Conservation (phyloP, 2,329 filamentous ascomycete species). For the Monilinia vaccinii-corymbosi region DNA sequence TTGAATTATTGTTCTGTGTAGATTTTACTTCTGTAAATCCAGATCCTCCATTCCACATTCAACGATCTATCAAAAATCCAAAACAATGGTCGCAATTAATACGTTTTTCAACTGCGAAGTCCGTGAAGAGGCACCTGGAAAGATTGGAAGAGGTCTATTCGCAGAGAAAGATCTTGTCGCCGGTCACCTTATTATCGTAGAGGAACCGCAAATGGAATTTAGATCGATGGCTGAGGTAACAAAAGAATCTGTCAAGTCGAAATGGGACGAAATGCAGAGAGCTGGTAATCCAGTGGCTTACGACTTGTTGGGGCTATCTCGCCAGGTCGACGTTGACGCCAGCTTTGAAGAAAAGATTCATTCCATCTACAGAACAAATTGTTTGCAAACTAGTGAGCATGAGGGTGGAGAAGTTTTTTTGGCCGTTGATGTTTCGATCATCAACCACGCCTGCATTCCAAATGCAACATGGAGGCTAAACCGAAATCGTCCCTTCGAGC, state of each 20-base stretch:
- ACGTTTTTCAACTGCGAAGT: background rate
- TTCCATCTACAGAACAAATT: background rate
- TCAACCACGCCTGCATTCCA: background rate
- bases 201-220: background rate
- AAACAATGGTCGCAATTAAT: background rate
- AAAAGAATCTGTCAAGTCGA: background rate
- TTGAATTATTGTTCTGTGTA: background rate
- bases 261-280: background rate
- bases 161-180: background rate
- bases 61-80: background rate
- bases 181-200: background rate
- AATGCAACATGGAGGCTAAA: background rate
- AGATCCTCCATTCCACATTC: background rate
- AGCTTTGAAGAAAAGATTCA: background rate
- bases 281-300: background rate
- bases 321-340: background rate
- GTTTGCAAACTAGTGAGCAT: too few species aligned
- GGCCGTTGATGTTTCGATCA: background rate
- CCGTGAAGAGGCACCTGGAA: background rate
- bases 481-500: background rate
- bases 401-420: background rate
- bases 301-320: background rate
- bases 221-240: background rate
- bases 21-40: background rate
- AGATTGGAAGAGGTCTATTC: background rate